phyloP scores from a whole-genome alignment of 2,329 filamentous ascomycete species.

The Ophiocordyceps robertsii region DNA sequence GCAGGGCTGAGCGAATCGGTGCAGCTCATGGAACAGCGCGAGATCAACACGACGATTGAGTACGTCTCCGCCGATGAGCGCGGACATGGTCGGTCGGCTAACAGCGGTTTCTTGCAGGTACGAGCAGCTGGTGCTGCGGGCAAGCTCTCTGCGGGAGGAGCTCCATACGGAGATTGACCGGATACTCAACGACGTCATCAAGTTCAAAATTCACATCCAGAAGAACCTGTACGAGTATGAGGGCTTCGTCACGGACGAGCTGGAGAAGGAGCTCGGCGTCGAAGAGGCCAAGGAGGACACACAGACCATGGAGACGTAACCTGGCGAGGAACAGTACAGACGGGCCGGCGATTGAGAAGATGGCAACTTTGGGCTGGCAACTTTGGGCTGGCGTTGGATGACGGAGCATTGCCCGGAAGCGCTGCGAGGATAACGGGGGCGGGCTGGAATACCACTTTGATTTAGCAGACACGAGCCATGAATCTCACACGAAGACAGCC shows the following conservation, averaged over 20 bases:
- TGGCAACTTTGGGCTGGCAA: background rate
- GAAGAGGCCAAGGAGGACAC: constrained; percentile 45
- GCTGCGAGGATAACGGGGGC: background rate
- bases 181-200: constrained; percentile 93
- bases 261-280: constrained; percentile 69
- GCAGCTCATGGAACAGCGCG: constrained; percentile 82
- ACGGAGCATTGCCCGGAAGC: background rate
- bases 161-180: constrained; percentile 94
- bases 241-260: constrained; percentile 80
- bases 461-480: background rate
- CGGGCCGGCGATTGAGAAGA: background rate
- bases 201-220: constrained; percentile 96
- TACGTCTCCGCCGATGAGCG: constrained; percentile 29
- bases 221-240: constrained; percentile 90
- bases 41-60: constrained; percentile 96
- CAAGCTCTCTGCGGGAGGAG: constrained; percentile 79
- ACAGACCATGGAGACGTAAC: constrained; percentile 27
- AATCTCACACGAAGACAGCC: background rate
- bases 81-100: background rate
- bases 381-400: background rate
- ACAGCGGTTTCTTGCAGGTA: constrained; percentile 41
- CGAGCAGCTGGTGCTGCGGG: constrained; percentile 78
- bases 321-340: background rate
- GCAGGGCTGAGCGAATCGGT: constrained; percentile 72
- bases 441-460: background rate